Evolutionary conservation across 1,284 basidiomycete genomes (phyloP).

Genomic region (Paramarasmius palmivorus): DNA sequence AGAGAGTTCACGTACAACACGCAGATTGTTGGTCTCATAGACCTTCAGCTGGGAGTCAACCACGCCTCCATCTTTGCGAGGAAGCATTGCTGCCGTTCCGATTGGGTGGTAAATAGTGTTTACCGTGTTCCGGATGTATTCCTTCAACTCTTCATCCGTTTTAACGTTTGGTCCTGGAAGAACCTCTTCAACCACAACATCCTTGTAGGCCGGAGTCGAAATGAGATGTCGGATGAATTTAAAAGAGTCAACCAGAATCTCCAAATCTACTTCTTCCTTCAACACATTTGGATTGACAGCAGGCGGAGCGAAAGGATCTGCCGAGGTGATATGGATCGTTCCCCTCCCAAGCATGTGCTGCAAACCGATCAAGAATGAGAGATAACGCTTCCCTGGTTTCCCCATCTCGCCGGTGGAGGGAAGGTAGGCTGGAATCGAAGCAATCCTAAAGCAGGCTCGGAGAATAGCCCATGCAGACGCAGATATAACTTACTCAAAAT

Average conservation of each 20-base stretch:
- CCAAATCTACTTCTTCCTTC: slow-evolving; percentile 1
- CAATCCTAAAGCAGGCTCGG: too few relatives aligned
- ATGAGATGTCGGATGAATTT: neutral
- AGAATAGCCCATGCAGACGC: too few relatives aligned
- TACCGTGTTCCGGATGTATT: slow-evolving; percentile 2
- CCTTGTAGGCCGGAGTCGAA: neutral
- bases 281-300: slow-evolving; percentile 7
- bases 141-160: slow-evolving; percentile 2
- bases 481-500: too few relatives aligned
- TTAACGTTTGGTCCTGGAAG: slow-evolving; percentile 7
- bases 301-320: slow-evolving; percentile 3
- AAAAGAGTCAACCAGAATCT: neutral
- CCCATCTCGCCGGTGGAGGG: too few relatives aligned
- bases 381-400: slow-evolving; percentile 7
- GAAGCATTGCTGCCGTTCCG: slow-evolving; percentile 11
- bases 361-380: slow-evolving; percentile 1
- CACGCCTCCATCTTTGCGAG: slow-evolving; percentile 10
- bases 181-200: neutral
- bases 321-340: slow-evolving; percentile 7
- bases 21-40: slow-evolving; percentile 9
- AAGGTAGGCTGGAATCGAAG: too few relatives aligned
- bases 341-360: slow-evolving; percentile 9
- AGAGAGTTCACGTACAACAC: slow-evolving; percentile 14
- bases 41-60: slow-evolving; percentile 7
- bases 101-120: slow-evolving; percentile 8